Conservation (phyloP, 2,329 filamentous ascomycete genomes). For the Penicillium corylophilum region DNA sequence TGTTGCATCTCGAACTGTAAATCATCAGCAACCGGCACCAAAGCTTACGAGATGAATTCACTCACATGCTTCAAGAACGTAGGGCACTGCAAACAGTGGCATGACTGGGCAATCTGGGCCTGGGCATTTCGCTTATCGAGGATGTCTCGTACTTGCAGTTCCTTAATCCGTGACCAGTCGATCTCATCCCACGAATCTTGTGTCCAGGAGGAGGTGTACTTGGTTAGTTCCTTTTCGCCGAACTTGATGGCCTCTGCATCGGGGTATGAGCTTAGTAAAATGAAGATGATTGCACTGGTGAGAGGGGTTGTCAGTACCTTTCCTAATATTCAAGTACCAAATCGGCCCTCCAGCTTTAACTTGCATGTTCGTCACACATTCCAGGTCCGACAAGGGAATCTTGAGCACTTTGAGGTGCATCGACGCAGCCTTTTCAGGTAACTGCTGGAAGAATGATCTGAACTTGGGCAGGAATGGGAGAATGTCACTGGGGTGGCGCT, state of each 20-base stretch:
- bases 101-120: constrained; percentile 61
- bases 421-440: constrained; percentile 66
- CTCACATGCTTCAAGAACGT: constrained; percentile 84
- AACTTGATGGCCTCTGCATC: constrained; percentile 52
- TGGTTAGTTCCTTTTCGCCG: constrained; percentile 67
- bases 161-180: constrained; percentile 78
- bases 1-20: constrained; percentile 87
- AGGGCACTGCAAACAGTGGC: constrained; percentile 68
- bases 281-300: constrained; percentile 11
- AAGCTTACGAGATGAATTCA: constrained; percentile 19
- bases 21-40: neutral
- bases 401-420: constrained; percentile 67
- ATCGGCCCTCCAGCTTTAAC: constrained; percentile 52
- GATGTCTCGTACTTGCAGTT: constrained; percentile 76
- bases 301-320: constrained; percentile 37
- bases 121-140: constrained; percentile 68
- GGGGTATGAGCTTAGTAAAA: neutral
- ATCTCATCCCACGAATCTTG: constrained; percentile 77
- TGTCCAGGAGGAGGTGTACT: constrained; percentile 72
- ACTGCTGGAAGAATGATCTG: constrained; percentile 62
- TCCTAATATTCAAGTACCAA: constrained; percentile 51
- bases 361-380: constrained; percentile 74
- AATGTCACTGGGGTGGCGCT: constrained; percentile 77
- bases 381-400: constrained; percentile 74
- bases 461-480: constrained; percentile 78